phyloP scores from a whole-genome alignment of 257 asterid species.

The Scutellaria baicalensis region DNA sequence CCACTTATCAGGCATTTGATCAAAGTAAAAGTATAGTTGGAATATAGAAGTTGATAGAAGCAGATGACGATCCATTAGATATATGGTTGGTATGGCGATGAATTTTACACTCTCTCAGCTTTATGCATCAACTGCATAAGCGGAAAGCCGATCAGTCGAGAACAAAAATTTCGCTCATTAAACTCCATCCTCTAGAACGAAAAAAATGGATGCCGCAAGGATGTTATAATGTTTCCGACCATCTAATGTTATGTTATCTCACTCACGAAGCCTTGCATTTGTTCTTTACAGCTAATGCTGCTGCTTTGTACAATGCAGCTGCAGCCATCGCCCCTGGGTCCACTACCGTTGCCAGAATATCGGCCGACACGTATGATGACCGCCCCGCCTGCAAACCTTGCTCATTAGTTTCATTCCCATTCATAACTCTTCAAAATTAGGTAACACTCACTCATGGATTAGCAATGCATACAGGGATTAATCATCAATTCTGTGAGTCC shows the following conservation, averaged over 20 bases:
- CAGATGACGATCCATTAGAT: neutral
- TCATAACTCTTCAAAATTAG: neutral
- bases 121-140: slow-evolving; percentile 44
- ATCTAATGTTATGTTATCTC: neutral
- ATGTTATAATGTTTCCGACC: neutral
- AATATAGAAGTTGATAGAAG: neutral
- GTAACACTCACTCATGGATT: too few species aligned
- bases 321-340: slow-evolving; percentile 99
- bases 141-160: slow-evolving; percentile 40
- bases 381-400: slow-evolving; percentile 79
- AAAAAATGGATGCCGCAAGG: slow-evolving; percentile 32
- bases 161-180: slow-evolving; percentile 20
- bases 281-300: slow-evolving; percentile 61
- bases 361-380: slow-evolving; percentile 70
- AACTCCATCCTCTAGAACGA: slow-evolving; percentile 27
- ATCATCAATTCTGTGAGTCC: neutral
- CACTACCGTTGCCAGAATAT: slow-evolving; percentile 70
- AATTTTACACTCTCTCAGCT: slow-evolving; percentile 39
- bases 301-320: slow-evolving; percentile 85
- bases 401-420: neutral
- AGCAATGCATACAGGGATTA: too few species aligned
- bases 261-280: slow-evolving; percentile 23
- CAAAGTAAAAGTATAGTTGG: neutral
- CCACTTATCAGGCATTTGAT: too few species aligned
- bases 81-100: neutral